Base-by-base conservation (phyloP, 2,329 filamentous ascomycete genomes). In the Diaporthe amygdali region DNA sequence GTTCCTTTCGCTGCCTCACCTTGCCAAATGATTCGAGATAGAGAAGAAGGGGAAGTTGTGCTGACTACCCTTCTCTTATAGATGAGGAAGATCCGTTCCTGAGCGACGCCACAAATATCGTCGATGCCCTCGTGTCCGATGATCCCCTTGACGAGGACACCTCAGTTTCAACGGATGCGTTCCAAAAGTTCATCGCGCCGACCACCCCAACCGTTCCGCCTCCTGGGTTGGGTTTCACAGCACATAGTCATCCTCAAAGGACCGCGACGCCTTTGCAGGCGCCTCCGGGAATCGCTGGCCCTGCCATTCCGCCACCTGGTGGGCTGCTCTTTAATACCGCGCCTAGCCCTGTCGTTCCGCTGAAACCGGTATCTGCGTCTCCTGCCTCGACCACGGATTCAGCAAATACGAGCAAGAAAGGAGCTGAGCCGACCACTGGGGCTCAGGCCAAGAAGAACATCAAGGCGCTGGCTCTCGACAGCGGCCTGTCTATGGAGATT, bases 71-170 rank as follows among this genome's bases (percentile, higher is more conserved):
- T 76, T 78, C 77, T 76, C 70, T 66, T 78, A 75, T 82, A 93
- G 91, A 92, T 81, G 90, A 92, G 77, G 87, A 90, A 63, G 80
- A 90, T n/a, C 83, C 85, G 71, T 88, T 86, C 14, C 83, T 91
- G 55, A 89, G 91, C 73, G 90, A 91, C 74, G 90, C 87, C 15
- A 86, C 85, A 3, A 84, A 85, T 52, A 91, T 88, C n/a, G 89
- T 94, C 49, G 91, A 93, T 78, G 90, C 90, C 4, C 82, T 94
- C 5, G 91, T 94, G 15, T 89, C 90, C 27, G 92, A 94, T 76
- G 82, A 88, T n/a, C 76, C 78, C 9, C 70, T 76, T 22, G 76
- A 74, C 15, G 71, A 73, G 5, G 34, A 25, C 14, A 17, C 59
- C 15, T 44, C 64, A 22, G 25, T 46, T 12, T 34, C 66, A 34